These are phyloP conservation scores for Phaeotremella fagi DNA, from an alignment of 768 basidiomycete species.

Conservation along the genomic window DNA sequence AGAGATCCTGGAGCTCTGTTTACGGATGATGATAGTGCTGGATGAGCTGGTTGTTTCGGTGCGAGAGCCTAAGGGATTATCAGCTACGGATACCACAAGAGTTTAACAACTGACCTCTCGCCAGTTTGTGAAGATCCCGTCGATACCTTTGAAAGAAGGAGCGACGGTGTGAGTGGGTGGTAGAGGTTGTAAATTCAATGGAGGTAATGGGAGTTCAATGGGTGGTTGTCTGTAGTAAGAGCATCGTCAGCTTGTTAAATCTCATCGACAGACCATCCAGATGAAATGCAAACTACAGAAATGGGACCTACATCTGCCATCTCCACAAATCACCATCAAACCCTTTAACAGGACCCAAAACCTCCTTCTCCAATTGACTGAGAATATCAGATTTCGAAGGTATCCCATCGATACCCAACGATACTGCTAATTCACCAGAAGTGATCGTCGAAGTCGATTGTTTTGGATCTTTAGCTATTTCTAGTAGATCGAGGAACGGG, in stretches of 20 bases:
- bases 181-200: constrained; percentile 27
- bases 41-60: constrained; percentile 48
- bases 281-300: neutral
- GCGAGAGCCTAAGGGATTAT: constrained; percentile 8
- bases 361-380: constrained; percentile 64
- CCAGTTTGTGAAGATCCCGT: constrained; percentile 52
- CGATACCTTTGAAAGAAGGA: constrained; percentile 36
- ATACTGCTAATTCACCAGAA: constrained; percentile 23
- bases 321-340: constrained; percentile 68
- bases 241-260: neutral
- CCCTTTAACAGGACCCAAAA: constrained; percentile 64
- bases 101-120: constrained; percentile 57
- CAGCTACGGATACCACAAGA: neutral
- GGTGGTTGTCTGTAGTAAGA: constrained; percentile 51
- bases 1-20: constrained; percentile 75
- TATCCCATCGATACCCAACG: constrained; percentile 26
- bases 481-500: constrained; percentile 17
- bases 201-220: constrained; percentile 59
- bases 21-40: constrained; percentile 73
- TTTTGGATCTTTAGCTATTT: constrained; percentile 15
- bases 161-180: constrained; percentile 43
- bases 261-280: constrained; percentile 24
- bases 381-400: constrained; percentile 22
- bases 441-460: constrained; percentile 8
- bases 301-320: constrained; percentile 68